phyloP scores from a whole-genome alignment of 441 rosid genomes.

The Gossypium gossypioides region DNA sequence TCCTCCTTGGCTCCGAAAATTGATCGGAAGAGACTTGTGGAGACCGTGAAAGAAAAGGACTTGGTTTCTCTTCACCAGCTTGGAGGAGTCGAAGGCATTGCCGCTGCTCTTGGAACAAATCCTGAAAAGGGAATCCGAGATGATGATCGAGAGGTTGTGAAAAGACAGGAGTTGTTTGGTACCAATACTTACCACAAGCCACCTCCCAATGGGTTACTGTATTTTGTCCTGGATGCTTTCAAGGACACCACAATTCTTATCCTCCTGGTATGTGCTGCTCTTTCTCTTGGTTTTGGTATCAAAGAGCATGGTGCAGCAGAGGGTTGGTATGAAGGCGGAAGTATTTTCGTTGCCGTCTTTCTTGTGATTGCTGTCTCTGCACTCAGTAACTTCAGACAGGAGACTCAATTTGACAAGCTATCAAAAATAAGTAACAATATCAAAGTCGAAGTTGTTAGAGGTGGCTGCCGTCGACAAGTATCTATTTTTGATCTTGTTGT shows the following conservation, averaged over 20 bases:
- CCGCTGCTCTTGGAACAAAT: neutral
- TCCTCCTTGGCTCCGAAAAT: neutral
- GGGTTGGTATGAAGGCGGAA: conserved; percentile 11
- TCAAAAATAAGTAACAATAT: conserved; percentile 10
- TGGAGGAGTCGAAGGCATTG: conserved; percentile 4
- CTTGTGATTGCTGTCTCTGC: conserved; percentile 9
- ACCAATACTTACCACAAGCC: neutral
- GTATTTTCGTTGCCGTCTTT: conserved; percentile 2
- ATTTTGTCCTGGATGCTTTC: conserved; percentile 1
- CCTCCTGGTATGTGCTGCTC: conserved; percentile 7
- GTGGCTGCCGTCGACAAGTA: neutral
- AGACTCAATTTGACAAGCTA: conserved; percentile 5
- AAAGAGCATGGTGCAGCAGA: conserved; percentile 1
- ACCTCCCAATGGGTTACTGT: conserved; percentile 4
- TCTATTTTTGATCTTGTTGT: conserved; percentile 8
- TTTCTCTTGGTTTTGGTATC: conserved; percentile 6
- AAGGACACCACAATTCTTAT: conserved; percentile 7
- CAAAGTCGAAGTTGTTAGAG: conserved; percentile 10
- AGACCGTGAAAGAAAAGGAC: neutral
- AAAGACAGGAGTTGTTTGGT: neutral
- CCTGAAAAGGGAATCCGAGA: neutral
- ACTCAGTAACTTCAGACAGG: conserved; percentile 4
- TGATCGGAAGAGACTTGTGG: neutral
- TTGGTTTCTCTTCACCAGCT: neutral
- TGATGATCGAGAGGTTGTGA: neutral